Conservation (phyloP, 2,329 filamentous ascomycete genomes). For the Colletotrichum orbiculare region DNA sequence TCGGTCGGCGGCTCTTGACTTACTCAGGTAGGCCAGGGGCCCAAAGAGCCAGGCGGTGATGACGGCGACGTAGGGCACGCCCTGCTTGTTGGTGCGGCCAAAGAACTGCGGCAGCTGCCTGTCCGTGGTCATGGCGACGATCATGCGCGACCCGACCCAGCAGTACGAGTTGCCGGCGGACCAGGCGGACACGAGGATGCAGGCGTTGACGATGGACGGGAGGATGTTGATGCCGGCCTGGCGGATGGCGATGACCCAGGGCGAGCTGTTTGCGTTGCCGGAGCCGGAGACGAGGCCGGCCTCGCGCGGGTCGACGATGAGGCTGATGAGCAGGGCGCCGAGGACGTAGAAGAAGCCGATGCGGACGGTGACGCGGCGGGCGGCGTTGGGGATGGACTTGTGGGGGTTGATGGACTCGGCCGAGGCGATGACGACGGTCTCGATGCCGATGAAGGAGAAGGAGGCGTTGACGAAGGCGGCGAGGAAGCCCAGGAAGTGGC, state of each 20-base stretch:
- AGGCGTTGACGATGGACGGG: constrained; percentile 60
- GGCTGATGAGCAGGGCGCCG: constrained; percentile 56
- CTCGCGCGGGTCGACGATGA: constrained; percentile 54
- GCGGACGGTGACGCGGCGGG: constrained; percentile 58
- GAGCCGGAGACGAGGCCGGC: constrained; percentile 51
- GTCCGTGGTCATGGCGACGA: constrained; percentile 47
- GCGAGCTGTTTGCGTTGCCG: constrained; percentile 51
- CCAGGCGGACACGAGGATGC: constrained; percentile 59
- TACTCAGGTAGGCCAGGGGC: constrained; percentile 54
- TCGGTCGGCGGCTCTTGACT: constrained; percentile 59
- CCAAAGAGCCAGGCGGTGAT: constrained; percentile 50
- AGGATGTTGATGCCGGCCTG: constrained; percentile 51
- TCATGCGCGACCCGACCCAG: constrained; percentile 56
- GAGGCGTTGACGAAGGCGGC: constrained; percentile 64
- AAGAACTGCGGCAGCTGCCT: constrained; percentile 48
- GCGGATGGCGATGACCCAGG: constrained; percentile 57
- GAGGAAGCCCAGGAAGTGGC: constrained; percentile 67
- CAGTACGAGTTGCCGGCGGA: constrained; percentile 55
- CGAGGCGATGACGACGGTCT: constrained; percentile 55
- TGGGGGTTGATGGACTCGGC: constrained; percentile 56
- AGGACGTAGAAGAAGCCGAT: constrained; percentile 58
- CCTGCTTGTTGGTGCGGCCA: constrained; percentile 49
- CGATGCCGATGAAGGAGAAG: constrained; percentile 45
- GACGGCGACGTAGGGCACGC: constrained; percentile 57
- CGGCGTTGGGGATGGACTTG: constrained; percentile 54